Percentiles rank a stretch among this genome's conserved stretches.
Conservation (phyloP, 73 alveolate species). For the Tetrahymena malaccensis region DNA sequence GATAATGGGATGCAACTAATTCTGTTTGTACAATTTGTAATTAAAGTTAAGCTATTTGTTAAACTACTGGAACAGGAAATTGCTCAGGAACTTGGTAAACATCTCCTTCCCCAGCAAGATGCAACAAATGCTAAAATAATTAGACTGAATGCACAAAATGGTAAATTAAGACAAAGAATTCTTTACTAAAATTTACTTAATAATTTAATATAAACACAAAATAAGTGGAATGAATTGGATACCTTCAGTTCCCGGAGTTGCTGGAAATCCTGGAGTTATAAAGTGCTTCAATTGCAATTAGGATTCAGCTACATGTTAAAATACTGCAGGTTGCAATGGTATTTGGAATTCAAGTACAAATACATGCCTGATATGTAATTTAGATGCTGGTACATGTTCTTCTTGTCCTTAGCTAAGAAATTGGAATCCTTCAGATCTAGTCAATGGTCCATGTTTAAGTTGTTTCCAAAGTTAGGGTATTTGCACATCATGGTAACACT, state of each 20-base stretch:
- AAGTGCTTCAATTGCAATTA: neutral
- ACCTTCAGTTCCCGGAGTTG: too few relatives aligned
- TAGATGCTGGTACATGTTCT: neutral
- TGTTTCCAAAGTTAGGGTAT: neutral
- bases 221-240: neutral
- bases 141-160: neutral
- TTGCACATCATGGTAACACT: neutral
- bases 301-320: neutral
- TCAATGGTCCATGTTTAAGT: neutral
- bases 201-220: neutral
- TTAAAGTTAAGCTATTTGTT: neutral
- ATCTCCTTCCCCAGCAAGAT: neutral
- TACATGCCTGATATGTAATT: neutral
- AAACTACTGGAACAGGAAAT: neutral
- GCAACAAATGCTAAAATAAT: neutral
- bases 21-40: neutral
- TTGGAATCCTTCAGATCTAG: neutral
- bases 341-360: neutral
- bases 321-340: neutral
- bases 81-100: neutral
- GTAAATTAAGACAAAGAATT: neutral
- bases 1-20: neutral
- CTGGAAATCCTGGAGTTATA: neutral
- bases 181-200: neutral
- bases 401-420: neutral